These are phyloP conservation scores for Lactifluus volemus DNA, from an alignment of 768 basidiomycete species.

Conservation along the genomic window DNA sequence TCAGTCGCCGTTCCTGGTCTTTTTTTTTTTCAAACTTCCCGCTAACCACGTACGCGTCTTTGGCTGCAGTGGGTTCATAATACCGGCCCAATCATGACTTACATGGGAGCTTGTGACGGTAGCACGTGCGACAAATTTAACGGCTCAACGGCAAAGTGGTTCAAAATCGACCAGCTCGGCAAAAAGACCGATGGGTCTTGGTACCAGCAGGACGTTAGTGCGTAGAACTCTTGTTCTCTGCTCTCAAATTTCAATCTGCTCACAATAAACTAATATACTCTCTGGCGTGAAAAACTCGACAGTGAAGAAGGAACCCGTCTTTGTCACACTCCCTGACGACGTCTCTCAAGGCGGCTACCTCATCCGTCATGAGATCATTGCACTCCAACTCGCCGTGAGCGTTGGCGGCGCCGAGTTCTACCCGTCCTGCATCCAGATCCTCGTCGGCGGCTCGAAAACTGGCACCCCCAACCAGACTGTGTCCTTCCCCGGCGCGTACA, in stretches of 20 bases:
- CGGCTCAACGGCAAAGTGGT: constrained; percentile 54
- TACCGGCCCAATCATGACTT: constrained; percentile 65
- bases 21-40: no score
- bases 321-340: constrained; percentile 30
- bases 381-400: constrained; percentile 54
- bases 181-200: constrained; percentile 22
- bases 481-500: constrained; percentile 65
- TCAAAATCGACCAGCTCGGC: constrained; percentile 43
- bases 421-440: constrained; percentile 53
- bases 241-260: background rate
- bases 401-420: constrained; percentile 73
- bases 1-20: constrained; percentile 11
- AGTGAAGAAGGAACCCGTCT: constrained; percentile 24
- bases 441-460: constrained; percentile 44
- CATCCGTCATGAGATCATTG: constrained; percentile 73
- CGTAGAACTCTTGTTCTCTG: constrained; percentile 4
- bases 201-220: constrained; percentile 26
- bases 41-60: background rate
- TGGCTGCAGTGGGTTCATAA: constrained; percentile 43
- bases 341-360: constrained; percentile 65
- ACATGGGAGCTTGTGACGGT: constrained; percentile 54
- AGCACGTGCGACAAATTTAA: constrained; percentile 54
- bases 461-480: constrained; percentile 51
- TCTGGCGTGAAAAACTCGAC: background rate
- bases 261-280: background rate